Percentiles rank a stretch among this genome's conserved stretches.
Evolutionary conservation across 352 stramenopile genomes (phyloP).

Genomic region (Phytopythium cucurbitacearum): DNA sequence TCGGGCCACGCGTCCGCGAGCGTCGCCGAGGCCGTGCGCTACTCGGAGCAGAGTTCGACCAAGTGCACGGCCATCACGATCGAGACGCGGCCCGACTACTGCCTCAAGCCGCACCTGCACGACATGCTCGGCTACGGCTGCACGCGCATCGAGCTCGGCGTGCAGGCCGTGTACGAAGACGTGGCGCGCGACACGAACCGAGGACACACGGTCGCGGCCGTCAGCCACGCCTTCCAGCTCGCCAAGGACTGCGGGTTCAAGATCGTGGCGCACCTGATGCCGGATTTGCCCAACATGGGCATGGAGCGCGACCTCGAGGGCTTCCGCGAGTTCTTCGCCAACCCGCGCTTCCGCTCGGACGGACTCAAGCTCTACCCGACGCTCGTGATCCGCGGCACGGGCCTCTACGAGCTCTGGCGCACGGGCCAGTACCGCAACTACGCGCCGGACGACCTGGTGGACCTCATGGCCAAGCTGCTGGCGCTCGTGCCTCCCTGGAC

Average conservation of each 20-base stretch:
- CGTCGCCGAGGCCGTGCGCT: conserved; percentile 92
- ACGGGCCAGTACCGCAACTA: conserved; percentile 92
- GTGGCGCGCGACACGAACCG: conserved; percentile 91
- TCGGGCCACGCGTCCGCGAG: conserved; percentile 89
- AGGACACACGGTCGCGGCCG: conserved; percentile 93
- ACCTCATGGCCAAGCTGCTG: conserved; percentile 93
- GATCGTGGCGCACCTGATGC: conserved; percentile 98
- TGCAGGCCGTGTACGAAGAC: conserved; percentile 95
- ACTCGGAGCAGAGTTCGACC: conserved; percentile 87
- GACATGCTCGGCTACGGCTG: conserved; percentile 97
- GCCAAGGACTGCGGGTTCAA: conserved; percentile 97
- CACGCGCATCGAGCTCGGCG: conserved; percentile 96
- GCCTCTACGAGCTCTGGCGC: conserved; percentile 98
- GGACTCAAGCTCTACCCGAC: conserved; percentile 97
- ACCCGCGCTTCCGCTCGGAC: conserved; percentile 92
- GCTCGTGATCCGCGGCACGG: conserved; percentile 95
- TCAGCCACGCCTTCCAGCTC: conserved; percentile 69
- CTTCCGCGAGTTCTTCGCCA: conserved; percentile 97
- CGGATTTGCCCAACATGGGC: conserved; percentile 96
- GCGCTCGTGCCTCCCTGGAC: conserved; percentile 95
- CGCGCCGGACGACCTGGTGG: conserved; percentile 76
- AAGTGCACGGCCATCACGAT: conserved; percentile 95
- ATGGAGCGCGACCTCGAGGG: conserved; percentile 94
- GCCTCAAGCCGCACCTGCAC: conserved; percentile 94
- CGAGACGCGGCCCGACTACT: conserved; percentile 97